Percentiles rank a stretch among this genome's conserved stretches.
phyloP scores from a whole-genome alignment of 2,329 filamentous ascomycete genomes.

The Hirsutella rhossiliensis region DNA sequence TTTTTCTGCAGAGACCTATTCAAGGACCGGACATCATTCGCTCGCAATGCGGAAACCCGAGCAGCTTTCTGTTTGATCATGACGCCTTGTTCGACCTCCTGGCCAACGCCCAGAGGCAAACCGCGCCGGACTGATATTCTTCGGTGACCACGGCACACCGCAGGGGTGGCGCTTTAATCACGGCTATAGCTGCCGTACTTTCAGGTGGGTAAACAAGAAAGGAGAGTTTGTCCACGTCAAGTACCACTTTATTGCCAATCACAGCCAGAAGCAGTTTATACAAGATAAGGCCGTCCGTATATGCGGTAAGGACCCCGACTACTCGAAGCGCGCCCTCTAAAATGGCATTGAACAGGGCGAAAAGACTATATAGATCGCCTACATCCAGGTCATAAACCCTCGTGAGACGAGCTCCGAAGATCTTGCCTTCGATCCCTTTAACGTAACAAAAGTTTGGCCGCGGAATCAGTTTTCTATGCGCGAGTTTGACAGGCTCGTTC shows the following conservation, averaged over 20 bases:
- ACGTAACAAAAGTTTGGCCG: background rate
- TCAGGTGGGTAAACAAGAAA: background rate
- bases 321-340: background rate
- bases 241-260: background rate
- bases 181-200: background rate
- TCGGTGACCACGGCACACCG: background rate
- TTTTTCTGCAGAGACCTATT: background rate
- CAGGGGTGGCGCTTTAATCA: background rate
- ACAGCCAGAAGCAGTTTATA: background rate
- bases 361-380: background rate
- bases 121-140: background rate
- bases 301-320: background rate
- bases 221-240: background rate
- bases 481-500: background rate
- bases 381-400: background rate
- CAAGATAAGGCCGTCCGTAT: background rate
- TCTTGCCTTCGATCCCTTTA: background rate
- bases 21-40: background rate
- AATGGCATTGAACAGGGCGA: background rate
- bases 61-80: background rate
- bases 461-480: background rate
- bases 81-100: background rate
- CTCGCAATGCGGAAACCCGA: background rate
- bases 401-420: background rate
- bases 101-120: background rate